phyloP scores from a whole-genome alignment of 73 alveolate genomes.

The Paramecium primaurelia region DNA sequence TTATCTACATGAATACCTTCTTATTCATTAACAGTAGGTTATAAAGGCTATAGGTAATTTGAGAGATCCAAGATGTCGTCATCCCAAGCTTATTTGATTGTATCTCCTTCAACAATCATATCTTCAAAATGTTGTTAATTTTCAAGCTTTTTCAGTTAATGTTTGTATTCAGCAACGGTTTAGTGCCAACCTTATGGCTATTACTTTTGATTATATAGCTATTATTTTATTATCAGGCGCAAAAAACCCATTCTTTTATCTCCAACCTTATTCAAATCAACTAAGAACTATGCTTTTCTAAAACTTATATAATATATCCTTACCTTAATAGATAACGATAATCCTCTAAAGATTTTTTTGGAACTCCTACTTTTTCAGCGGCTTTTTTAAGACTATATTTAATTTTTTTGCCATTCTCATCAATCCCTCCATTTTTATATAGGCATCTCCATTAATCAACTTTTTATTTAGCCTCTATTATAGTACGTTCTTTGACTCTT shows the following conservation, averaged over 20 bases:
- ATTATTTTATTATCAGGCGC: background rate
- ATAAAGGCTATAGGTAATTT: background rate
- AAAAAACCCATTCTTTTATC: constrained; percentile 24
- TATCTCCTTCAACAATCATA: background rate
- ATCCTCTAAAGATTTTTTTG: constrained; percentile 38
- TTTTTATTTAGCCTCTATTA: background rate
- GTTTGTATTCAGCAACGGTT: background rate
- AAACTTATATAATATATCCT: too few species aligned
- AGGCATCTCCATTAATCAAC: background rate
- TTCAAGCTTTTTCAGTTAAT: background rate
- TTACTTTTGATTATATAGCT: background rate
- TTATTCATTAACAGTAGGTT: background rate
- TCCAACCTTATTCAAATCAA: background rate
- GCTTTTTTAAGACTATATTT: background rate
- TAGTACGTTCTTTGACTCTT: constrained; percentile 18
- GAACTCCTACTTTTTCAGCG: constrained; percentile 21
- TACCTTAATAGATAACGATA: background rate
- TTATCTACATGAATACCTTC: background rate
- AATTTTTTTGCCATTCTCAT: background rate
- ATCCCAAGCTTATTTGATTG: background rate
- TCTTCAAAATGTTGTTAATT: background rate
- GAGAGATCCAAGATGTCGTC: background rate
- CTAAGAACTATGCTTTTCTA: background rate
- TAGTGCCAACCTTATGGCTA: background rate
- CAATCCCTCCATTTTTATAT: background rate